Percentiles rank a stretch among this genome's conserved stretches.
Evolutionary conservation across 148 eudicot genomes (phyloP).

Genomic region (Fagopyrum esculentum): DNA sequence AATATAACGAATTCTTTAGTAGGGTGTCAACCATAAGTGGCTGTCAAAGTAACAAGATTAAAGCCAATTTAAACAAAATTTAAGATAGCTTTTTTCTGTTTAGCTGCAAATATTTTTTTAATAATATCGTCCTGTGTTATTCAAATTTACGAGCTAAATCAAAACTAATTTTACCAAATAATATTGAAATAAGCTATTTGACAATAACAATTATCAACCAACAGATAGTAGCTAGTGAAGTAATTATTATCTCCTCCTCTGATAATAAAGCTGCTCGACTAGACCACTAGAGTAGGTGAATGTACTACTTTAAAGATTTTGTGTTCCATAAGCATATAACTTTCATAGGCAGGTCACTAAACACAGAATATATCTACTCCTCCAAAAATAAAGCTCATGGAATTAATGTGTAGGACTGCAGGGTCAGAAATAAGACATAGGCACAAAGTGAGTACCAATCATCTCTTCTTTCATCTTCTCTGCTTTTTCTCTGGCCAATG

Average conservation of each 20-base stretch:
- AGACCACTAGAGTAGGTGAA: not conserved
- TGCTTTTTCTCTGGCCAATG: conserved; percentile 77
- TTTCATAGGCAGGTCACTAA: not conserved
- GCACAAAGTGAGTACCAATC: conserved; percentile 47
- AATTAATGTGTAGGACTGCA: too few species aligned
- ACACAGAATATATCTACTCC: not conserved
- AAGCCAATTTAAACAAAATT: not conserved
- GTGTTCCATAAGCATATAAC: not conserved
- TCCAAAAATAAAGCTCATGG: not conserved
- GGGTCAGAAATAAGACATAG: not conserved
- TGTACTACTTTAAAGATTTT: not conserved
- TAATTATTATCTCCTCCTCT: not conserved
- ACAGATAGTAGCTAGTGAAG: not conserved
- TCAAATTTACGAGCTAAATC: not conserved
- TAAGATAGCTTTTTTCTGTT: too few species aligned
- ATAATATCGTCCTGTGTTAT: not conserved
- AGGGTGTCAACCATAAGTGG: not conserved
- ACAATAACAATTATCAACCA: not conserved
- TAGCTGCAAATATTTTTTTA: too few species aligned
- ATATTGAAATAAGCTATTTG: not conserved
- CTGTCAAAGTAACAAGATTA: not conserved
- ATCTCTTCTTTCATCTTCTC: conserved; percentile 97
- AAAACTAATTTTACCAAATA: not conserved
- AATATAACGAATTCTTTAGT: not conserved
- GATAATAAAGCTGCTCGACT: not conserved